These are phyloP conservation scores for Wickerhamiella vanderwaltii DNA, from an alignment of 805 yeast genomes.

Conservation along the genomic window DNA sequence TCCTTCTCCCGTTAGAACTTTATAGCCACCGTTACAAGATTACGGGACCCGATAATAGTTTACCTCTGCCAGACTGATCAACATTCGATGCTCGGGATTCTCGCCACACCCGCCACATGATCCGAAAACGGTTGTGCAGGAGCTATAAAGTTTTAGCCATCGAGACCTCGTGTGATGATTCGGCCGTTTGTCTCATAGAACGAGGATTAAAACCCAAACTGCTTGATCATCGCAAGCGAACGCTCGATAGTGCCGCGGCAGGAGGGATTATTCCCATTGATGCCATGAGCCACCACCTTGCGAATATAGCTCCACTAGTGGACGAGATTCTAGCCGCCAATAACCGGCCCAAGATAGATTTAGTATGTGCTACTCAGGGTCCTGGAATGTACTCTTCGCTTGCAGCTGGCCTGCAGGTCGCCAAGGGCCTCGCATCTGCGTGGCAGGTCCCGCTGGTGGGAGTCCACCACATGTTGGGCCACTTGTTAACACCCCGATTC, in stretches of 20 bases:
- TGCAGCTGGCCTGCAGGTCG: slow-evolving; percentile 68
- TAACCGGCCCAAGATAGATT: slow-evolving; percentile 34
- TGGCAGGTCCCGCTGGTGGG: slow-evolving; percentile 72
- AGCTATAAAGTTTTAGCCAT: slow-evolving; percentile 63
- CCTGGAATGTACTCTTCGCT: slow-evolving; percentile 94
- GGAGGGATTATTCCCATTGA: slow-evolving; percentile 87
- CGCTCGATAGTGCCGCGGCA: slow-evolving; percentile 48
- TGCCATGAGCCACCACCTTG: slow-evolving; percentile 72
- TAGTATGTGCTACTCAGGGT: slow-evolving; percentile 84
- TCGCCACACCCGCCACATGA: too few relatives aligned
- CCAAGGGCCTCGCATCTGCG: slow-evolving; percentile 73
- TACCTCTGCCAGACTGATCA: too few relatives aligned
- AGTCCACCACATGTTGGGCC: slow-evolving; percentile 95
- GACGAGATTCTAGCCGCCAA: slow-evolving; percentile 30
- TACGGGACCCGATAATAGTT: too few relatives aligned
- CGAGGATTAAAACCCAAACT: slow-evolving; percentile 37
- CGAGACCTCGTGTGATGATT: slow-evolving; percentile 91
- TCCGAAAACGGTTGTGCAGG: slow-evolving; percentile 7
- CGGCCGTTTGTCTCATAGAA: slow-evolving; percentile 72
- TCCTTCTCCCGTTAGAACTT: too few relatives aligned
- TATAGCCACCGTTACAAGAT: too few relatives aligned
- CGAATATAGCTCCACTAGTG: slow-evolving; percentile 41
- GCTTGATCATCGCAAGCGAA: slow-evolving; percentile 47
- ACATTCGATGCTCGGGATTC: too few relatives aligned
- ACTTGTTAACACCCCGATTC: slow-evolving; percentile 56